Evolutionary conservation across 148 eudicot genomes (phyloP).

Genomic region (Pouteria glomerata): DNA sequence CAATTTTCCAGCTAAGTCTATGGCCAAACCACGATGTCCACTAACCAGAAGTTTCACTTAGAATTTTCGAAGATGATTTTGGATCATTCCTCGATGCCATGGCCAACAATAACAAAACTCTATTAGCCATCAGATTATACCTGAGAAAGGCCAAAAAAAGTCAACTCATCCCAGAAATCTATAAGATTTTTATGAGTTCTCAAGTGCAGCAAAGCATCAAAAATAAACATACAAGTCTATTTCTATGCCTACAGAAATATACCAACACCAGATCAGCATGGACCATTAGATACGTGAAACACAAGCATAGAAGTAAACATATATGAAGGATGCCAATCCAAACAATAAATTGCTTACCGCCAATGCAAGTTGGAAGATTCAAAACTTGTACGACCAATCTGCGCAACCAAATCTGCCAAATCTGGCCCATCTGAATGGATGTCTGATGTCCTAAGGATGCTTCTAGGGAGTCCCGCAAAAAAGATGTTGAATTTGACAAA

Average conservation of each 20-base stretch:
- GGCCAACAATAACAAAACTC: slow-evolving; percentile 87
- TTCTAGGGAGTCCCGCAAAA: slow-evolving; percentile 76
- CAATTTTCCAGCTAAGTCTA: background rate
- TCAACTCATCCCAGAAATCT: background rate
- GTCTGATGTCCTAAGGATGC: slow-evolving; percentile 49
- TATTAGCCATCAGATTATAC: slow-evolving; percentile 98
- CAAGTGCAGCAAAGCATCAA: background rate
- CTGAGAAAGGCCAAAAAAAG: slow-evolving; percentile 40
- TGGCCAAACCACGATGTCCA: slow-evolving; percentile 14
- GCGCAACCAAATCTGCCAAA: slow-evolving; percentile 77
- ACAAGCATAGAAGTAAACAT: slow-evolving; percentile 5
- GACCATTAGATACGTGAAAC: background rate
- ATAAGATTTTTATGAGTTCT: background rate
- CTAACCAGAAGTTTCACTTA: slow-evolving; percentile 87
- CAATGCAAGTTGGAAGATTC: slow-evolving; percentile 82
- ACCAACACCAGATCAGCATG: background rate
- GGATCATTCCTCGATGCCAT: slow-evolving; percentile 79
- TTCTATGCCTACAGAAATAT: background rate
- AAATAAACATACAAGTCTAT: background rate
- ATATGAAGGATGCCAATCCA: background rate
- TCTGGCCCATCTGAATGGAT: slow-evolving; percentile 50
- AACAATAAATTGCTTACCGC: slow-evolving; percentile 50
- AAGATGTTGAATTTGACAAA: slow-evolving; percentile 92
- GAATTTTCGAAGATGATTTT: slow-evolving; percentile 47
- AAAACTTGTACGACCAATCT: slow-evolving; percentile 80